phyloP scores from a whole-genome alignment of 768 basidiomycete genomes.

The Phaeotremella fagi region DNA sequence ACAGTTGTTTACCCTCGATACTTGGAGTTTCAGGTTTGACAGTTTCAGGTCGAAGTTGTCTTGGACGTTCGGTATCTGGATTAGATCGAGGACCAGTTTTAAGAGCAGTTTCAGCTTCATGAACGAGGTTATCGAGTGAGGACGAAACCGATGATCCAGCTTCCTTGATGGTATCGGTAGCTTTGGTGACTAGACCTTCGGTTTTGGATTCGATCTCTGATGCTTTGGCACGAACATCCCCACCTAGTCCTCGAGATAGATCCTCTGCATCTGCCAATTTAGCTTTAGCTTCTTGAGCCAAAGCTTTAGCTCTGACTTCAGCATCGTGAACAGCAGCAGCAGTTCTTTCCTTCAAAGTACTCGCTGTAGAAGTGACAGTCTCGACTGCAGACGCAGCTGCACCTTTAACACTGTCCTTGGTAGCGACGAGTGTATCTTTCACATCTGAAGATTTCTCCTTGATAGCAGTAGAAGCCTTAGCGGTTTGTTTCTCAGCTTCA shows the following conservation, averaged over 20 bases:
- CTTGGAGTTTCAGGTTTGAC: conserved; percentile 36
- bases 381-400: conserved; percentile 9
- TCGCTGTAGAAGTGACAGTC: conserved; percentile 14
- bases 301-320: conserved; percentile 54
- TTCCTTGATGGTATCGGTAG: conserved; percentile 9
- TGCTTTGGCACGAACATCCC: conserved; percentile 16
- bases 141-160: conserved; percentile 48
- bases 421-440: conserved; percentile 6
- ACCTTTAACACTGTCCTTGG: conserved; percentile 11
- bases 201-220: conserved; percentile 50
- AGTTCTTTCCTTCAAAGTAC: conserved; percentile 34
- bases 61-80: conserved; percentile 41
- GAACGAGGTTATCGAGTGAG: conserved; percentile 64
- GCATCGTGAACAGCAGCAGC: conserved; percentile 47
- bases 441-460: conserved; percentile 15
- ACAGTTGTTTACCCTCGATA: conserved; percentile 51
- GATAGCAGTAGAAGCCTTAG: conserved; percentile 9
- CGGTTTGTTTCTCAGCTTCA: conserved; percentile 17
- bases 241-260: conserved; percentile 2
- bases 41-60: conserved; percentile 45
- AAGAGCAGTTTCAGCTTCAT: conserved; percentile 69
- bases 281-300: conserved; percentile 54
- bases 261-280: conserved; percentile 1
- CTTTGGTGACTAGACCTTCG: conserved; percentile 2
- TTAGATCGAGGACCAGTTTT: conserved; percentile 9